These are phyloP conservation scores for Aureobasidium sp. DNA, from an alignment of 2,329 filamentous ascomycete genomes.

Conservation along the genomic window DNA sequence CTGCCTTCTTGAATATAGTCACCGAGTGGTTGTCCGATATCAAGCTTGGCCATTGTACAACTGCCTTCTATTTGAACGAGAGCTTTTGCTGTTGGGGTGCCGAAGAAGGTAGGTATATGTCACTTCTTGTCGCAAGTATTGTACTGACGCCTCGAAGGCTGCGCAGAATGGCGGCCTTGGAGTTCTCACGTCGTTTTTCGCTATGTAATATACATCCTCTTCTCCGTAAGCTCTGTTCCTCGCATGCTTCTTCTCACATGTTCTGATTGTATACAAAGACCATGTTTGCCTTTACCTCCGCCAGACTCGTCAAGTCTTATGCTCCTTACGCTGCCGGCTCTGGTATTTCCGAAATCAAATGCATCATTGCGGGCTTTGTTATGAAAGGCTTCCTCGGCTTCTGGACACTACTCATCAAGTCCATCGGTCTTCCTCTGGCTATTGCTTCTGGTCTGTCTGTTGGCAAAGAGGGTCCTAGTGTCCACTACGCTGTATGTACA, in stretches of 20 bases:
- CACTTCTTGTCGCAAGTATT: constrained; percentile 27
- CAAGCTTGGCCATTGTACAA: constrained; percentile 88
- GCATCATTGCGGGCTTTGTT: constrained; percentile 95
- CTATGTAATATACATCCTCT: constrained; percentile 80
- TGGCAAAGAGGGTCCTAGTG: constrained; percentile 93
- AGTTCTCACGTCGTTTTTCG: constrained; percentile 69
- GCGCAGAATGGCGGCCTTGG: constrained; percentile 84
- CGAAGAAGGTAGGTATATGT: constrained; percentile 51
- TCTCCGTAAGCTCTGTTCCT: constrained; percentile 52
- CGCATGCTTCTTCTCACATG: not conserved
- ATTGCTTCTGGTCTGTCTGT: constrained; percentile 93
- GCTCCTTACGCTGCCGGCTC: constrained; percentile 94
- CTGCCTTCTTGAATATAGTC: constrained; percentile 85
- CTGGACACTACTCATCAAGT: constrained; percentile 91
- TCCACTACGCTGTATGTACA: constrained; percentile 98
- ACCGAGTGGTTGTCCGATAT: constrained; percentile 96
- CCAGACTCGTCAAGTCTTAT: constrained; percentile 78
- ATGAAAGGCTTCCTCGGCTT: constrained; percentile 97
- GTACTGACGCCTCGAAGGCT: constrained; percentile 46
- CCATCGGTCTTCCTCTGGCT: constrained; percentile 77
- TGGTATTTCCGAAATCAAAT: constrained; percentile 98
- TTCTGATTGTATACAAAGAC: not conserved
- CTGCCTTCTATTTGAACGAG: constrained; percentile 94
- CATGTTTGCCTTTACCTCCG: constrained; percentile 72
- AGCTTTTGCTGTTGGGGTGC: constrained; percentile 97